A percentile compares a stretch with the other conserved stretches of the same genome.
These are phyloP conservation scores for Trichocomaceae sp. DNA, from an alignment of 2,329 filamentous ascomycete species.

Conservation along the genomic window DNA sequence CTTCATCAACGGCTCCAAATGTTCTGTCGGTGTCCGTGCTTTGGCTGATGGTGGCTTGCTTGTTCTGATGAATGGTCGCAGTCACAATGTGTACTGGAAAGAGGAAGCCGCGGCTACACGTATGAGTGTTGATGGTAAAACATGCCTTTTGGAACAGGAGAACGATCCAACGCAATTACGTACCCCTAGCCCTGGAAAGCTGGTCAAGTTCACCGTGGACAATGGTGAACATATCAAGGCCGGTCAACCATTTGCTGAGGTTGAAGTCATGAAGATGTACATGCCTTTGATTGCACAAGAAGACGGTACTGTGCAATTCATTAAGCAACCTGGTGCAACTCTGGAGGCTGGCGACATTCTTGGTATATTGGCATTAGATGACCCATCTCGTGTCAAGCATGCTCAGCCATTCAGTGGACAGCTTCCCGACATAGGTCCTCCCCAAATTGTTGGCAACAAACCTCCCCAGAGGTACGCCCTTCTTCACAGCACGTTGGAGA, in stretches of 20 bases:
- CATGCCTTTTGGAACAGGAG: constrained; percentile 94
- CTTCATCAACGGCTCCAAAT: constrained; percentile 98
- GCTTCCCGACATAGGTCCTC: constrained; percentile 77
- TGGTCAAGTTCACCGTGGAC: constrained; percentile 95
- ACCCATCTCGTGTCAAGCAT: constrained; percentile 93
- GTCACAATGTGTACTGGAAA: constrained; percentile 99
- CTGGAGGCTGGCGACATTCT: constrained; percentile 97
- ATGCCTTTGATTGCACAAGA: constrained; percentile 95
- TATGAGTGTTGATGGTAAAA: constrained; percentile 95
- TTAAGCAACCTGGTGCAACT: constrained; percentile 98
- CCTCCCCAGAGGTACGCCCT: constrained; percentile 79
- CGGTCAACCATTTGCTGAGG: constrained; percentile 89
- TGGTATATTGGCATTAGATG: constrained; percentile 92
- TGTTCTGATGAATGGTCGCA: constrained; percentile 81
- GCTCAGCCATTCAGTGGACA: constrained; percentile 89
- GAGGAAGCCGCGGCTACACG: constrained; percentile 95
- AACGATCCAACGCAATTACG: constrained; percentile 97
- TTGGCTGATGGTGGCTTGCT: constrained; percentile 91
- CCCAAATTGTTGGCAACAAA: constrained; percentile 84
- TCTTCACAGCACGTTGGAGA: constrained; percentile 68
- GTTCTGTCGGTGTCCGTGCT: constrained; percentile 82
- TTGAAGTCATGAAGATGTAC: constrained; percentile 99
- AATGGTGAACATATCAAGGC: constrained; percentile 90
- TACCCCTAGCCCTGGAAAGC: constrained; percentile 90
- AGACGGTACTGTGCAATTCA: constrained; percentile 92